Percentiles rank a stretch among this genome's conserved stretches.
Conservation (phyloP, 768 basidiomycete genomes). For the Tubosaeta sp. region DNA sequence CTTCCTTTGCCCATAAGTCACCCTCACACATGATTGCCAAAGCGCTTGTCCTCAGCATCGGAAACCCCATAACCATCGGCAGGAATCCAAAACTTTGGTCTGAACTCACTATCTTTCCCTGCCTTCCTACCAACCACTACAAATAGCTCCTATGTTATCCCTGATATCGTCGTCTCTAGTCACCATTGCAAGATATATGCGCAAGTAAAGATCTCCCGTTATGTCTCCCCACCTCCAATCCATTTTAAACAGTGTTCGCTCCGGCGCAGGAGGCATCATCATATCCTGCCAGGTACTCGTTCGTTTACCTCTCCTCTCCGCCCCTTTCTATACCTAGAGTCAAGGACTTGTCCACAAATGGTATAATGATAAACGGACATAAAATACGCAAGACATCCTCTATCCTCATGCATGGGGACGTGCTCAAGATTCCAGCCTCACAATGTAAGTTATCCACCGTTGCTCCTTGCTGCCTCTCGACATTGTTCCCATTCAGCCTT, state of each 20-base stretch:
- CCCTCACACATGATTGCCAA: constrained; percentile 1
- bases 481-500: constrained; percentile 44
- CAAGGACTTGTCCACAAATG: constrained; percentile 77
- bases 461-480: neutral
- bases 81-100: constrained; percentile 69
- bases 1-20: neutral
- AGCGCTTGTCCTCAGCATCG: constrained; percentile 60
- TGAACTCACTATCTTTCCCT: neutral
- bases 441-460: constrained; percentile 40
- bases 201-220: constrained; percentile 36
- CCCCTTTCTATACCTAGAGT: neutral
- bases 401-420: constrained; percentile 75
- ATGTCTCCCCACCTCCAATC: neutral
- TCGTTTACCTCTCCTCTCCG: neutral
- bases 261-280: constrained; percentile 67
- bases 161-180: constrained; percentile 60
- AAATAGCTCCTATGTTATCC: constrained; percentile 55
- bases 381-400: constrained; percentile 61
- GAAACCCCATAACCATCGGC: constrained; percentile 64
- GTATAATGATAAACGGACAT: constrained; percentile 65
- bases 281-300: constrained; percentile 68
- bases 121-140: neutral
- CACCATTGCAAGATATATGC: constrained; percentile 79
- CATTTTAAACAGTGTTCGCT: constrained; percentile 48
- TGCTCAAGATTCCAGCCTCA: constrained; percentile 62